Percentiles rank a stretch among this genome's conserved stretches.
Evolutionary conservation across 371 early-diverging fungal genomes (phyloP).

Genomic region (Syncephalis fuscata): DNA sequence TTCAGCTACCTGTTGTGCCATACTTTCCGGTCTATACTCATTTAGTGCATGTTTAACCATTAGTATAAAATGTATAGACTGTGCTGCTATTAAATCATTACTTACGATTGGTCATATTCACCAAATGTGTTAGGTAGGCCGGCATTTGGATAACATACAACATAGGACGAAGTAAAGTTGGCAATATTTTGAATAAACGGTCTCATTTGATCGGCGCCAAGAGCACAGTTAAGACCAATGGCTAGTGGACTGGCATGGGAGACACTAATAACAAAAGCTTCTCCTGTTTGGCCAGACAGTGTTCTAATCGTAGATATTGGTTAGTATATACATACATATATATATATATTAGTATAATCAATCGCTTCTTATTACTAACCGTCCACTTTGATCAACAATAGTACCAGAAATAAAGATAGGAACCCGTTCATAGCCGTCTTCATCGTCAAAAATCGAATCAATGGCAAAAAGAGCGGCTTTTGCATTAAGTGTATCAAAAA

Average conservation of each 20-base stretch:
- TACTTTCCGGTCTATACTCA: constrained; percentile 45
- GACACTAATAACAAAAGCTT: constrained; percentile 78
- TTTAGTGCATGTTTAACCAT: too few relatives aligned
- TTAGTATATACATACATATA: too few relatives aligned
- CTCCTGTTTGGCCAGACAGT: constrained; percentile 88
- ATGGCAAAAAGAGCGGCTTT: constrained; percentile 84
- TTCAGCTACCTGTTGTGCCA: constrained; percentile 64
- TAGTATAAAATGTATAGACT: too few relatives aligned
- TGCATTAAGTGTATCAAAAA: constrained; percentile 90
- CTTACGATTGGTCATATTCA: constrained; percentile 62
- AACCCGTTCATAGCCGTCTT: constrained; percentile 50
- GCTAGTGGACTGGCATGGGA: constrained; percentile 68
- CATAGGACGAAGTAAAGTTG: constrained; percentile 54
- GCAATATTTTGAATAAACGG: constrained; percentile 84
- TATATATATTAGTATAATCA: too few relatives aligned
- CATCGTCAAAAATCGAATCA: constrained; percentile 54
- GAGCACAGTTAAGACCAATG: constrained; percentile 88
- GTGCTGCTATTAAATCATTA: too few relatives aligned
- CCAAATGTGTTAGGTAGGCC: constrained; percentile 77
- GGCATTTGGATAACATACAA: constrained; percentile 91
- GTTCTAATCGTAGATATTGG: constrained; percentile 20
- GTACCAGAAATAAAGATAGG: constrained; percentile 90
- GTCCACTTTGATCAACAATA: constrained; percentile 89
- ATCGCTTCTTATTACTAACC: neutral
- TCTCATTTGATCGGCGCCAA: constrained; percentile 89